Base-by-base conservation (phyloP, 768 basidiomycete species). In the Tylopilus balloui region DNA sequence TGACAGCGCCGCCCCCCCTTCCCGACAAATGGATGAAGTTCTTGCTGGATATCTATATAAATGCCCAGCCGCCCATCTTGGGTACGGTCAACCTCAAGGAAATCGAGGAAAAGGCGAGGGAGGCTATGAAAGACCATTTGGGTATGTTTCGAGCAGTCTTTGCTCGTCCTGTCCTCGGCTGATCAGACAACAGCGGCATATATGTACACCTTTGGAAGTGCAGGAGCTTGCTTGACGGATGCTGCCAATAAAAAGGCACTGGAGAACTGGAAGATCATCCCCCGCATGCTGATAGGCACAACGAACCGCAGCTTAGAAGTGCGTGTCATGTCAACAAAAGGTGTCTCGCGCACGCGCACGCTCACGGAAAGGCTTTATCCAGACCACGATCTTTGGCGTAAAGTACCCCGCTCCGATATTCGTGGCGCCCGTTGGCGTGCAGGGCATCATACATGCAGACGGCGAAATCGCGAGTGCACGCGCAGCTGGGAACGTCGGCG, bases 361-460 rank as follows among this genome's bases (percentile, higher is more conserved):
- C 34, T n/a, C n/a, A n/a, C n/a, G n/a, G n/a, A n/a, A 7, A 17
- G 34, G 3, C 8, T 34, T n/a, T 15, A 34, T n/a, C 27, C 38
- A 88, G 86, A 84, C 81, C 3, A 85, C 79, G 3, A 71, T 89
- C 31, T 85, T 89, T 58, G 87, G 87, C 20, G 75, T 80, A 19
- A 83, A 72, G 46, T 72, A 84, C 50, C 66, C 78, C 2, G 67
- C 77, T 0, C 88, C 88, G 0, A 49, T 90, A 6, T 69, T 89
- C 48, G 60, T 90, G 32, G 85, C 83, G 1, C 83, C 89, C 7
- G 79, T 92, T 36, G 91, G 90, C 4, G 84, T 89, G 9, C 89
- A 91, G 58, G 83, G 80, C 8, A 81, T 88, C 50, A 75, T 88
- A 53, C 78, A 84, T 52, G 67, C 76, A 6, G 85, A 85, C 37